Percentiles rank a stretch among this genome's conserved stretches.
phyloP scores from a whole-genome alignment of 148 eudicot species.

The Nyssa sinensis region DNA sequence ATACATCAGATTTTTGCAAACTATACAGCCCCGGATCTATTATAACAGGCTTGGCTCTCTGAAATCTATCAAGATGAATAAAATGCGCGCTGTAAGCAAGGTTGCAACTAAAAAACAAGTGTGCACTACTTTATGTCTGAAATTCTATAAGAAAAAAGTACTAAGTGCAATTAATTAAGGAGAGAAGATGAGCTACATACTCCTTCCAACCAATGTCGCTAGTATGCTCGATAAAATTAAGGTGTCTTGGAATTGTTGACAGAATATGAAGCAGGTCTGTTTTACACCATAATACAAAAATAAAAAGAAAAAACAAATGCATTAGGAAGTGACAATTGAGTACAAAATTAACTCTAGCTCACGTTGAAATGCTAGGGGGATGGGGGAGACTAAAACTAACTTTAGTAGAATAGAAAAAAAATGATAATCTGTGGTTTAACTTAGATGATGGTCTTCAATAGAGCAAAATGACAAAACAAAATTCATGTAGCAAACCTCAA shows the following conservation, averaged over 20 bases:
- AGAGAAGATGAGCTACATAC: conserved; percentile 47
- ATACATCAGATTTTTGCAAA: conserved; percentile 55
- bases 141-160: not conserved
- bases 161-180: not conserved
- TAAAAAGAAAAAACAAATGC: not conserved
- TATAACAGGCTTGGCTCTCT: conserved; percentile 67
- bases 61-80: conserved; percentile 31
- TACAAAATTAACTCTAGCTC: too few relatives aligned
- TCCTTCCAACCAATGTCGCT: conserved; percentile 84
- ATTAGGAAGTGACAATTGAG: not conserved
- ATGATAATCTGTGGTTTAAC: too few relatives aligned
- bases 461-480: too few relatives aligned
- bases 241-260: conserved; percentile 58
- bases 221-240: conserved; percentile 70
- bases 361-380: too few relatives aligned
- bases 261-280: conserved; percentile 71
- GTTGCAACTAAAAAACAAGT: not conserved
- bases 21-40: conserved; percentile 65
- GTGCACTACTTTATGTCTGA: not conserved
- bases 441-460: too few relatives aligned
- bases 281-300: conserved; percentile 13
- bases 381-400: too few relatives aligned
- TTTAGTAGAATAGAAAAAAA: too few relatives aligned
- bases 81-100: conserved; percentile 4
- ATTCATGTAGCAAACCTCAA: too few relatives aligned